Base-by-base conservation (phyloP, 148 eudicot species). In the Heliamphora exappendiculata region DNA sequence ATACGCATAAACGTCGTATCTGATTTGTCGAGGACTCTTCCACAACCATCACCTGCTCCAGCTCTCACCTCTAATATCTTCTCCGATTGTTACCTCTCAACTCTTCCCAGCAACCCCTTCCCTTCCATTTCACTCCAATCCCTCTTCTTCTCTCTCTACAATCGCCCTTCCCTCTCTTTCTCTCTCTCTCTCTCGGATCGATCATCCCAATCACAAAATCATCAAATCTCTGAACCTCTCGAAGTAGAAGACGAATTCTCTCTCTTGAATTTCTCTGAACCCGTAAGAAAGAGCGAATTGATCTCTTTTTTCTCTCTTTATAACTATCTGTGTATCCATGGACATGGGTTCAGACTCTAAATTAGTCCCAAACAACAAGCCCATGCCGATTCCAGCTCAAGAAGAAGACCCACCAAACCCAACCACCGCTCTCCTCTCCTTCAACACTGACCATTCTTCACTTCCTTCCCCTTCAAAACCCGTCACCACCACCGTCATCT, bases 351-450 rank as follows among this genome's bases (percentile, higher is more conserved):
- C 85, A 31, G 75, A 68, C 37, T n/a, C 80, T 12, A 26, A 22
- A 4, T 31, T 81, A 42, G 53, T 76, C 22, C 39, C 75, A 12
- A 31, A 50, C 41, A 28, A 29, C 51, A 79, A 78, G 44, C 75
- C 77, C 39, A 51, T 70, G 36, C 78, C 78, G 49, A 71, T 76
- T 24, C 10, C 85, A 64, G 29, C 75, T n/a, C 67, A 42, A 49
- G 82, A 77, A 34, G 78, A 79, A 4, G 85, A 89, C 41, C 83
- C 59, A 22, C 88, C 91, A 4, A 85, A 75, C 68, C 59, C 83
- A 55, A 67, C 82, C 17, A 84, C 82, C 1, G 63, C 88, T 12
- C 87, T 89, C 45, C 85, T 87, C 74, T 63, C 90, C 53, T 76
- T 75, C 67, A 60, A 75, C 86, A 80, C 85, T 16, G 80, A 89